These are phyloP conservation scores for Aspergillus spinulosporus DNA, from an alignment of 2,329 filamentous ascomycete species.

Conservation along the genomic window DNA sequence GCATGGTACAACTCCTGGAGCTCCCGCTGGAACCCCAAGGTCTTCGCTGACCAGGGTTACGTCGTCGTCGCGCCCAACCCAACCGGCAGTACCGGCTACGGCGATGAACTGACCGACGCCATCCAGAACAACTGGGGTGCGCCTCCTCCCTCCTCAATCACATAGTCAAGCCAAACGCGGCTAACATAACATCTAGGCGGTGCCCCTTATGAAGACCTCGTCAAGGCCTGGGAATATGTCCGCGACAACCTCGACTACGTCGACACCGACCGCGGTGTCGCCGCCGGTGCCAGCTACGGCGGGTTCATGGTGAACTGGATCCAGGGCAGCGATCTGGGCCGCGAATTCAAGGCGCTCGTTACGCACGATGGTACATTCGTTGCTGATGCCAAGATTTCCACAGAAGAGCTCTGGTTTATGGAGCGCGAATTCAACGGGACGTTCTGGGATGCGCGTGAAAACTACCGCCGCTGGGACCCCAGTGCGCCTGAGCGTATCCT, in stretches of 20 bases:
- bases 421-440: slow-evolving; percentile 53
- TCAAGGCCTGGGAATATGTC: slow-evolving; percentile 74
- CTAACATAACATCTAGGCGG: slow-evolving; percentile 24
- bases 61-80: slow-evolving; percentile 80
- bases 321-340: slow-evolving; percentile 78
- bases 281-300: slow-evolving; percentile 44
- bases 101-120: slow-evolving; percentile 72
- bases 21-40: slow-evolving; percentile 80
- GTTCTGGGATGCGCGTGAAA: slow-evolving; percentile 57
- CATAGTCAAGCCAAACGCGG: background rate
- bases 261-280: slow-evolving; percentile 42
- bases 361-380: slow-evolving; percentile 86
- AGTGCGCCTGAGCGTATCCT: slow-evolving; percentile 54
- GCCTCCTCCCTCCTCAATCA: background rate
- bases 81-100: slow-evolving; percentile 80
- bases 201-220: slow-evolving; percentile 75
- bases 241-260: slow-evolving; percentile 38
- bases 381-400: slow-evolving; percentile 50
- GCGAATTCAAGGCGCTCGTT: slow-evolving; percentile 83
- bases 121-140: slow-evolving; percentile 78
- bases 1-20: slow-evolving; percentile 76
- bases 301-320: slow-evolving; percentile 71
- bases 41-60: slow-evolving; percentile 86
- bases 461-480: slow-evolving; percentile 71
- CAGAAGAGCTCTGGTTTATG: slow-evolving; percentile 55